Evolutionary conservation across 495 filamentous ascomycete species (phyloP), one percentile per base, ranked within the genome.

Genomic region (Penicillium lagena): DNA sequence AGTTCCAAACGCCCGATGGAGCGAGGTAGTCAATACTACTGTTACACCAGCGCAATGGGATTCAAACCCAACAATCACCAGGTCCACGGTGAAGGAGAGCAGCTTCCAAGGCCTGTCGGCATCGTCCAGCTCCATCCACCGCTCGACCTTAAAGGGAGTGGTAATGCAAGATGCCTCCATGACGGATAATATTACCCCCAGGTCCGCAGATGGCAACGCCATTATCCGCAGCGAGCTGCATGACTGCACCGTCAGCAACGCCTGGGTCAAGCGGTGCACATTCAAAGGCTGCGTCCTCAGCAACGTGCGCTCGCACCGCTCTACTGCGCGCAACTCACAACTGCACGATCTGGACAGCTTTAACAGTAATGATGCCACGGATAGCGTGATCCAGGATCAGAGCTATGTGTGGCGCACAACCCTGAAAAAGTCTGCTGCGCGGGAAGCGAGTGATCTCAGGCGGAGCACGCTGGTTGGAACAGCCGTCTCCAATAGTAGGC

Each of bases 221-320:
- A 50, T 62, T 29, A 42, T 40, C 9, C 60, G 55, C 46, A 47
- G 54, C 42, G 47, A 49, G 6, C 33, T 60, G 34, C 22, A 41
- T 42, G 42, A 58, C 40, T 56, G 51, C 22, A 50, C 50, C 7
- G 22, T 64, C 29, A 53, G 47, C 2, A 47, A 55, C 35, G 48
- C 48, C 9, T 36, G 12, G 3, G 28, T 52, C 4, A 42, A 44
- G 29, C 46, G 52, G 15, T 51, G 54, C 42, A 45, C 11, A 1
- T 29, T 63, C 7, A 27, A 47, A 4, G 40, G 52, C 36, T 55
- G 56, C 42, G 52, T 42, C 3, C 39, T 65, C 2, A 17, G 17
- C 4, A 49, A 60, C 9, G 42, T 50, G 12, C 34, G n/a, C 0
- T 48, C 52, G 2, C 27, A 40, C 17, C 43, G 38, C 10, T 50